Evolutionary conservation across 345 rosid species (phyloP), one percentile per base, ranked within the genome.

Genomic region (Eucalyptus regnans): DNA sequence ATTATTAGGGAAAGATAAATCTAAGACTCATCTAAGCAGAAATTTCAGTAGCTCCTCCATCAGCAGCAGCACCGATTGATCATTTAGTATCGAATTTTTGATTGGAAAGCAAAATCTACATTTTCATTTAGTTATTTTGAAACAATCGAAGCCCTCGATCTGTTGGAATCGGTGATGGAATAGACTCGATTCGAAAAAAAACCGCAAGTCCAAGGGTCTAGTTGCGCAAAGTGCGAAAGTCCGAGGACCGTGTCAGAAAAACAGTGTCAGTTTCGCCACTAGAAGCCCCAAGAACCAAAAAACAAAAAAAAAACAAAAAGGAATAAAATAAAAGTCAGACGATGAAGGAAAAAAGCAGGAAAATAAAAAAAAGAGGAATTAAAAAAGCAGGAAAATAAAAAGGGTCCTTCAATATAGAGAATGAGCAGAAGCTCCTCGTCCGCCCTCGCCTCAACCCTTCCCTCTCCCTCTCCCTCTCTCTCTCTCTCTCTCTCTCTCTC

Each of bases 401-500:
- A 9, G 6, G 27, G 29, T 22, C 5, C 7, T 14, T 41, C 76
- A n/a, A 64, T 15, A 12, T 76, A 41, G 84, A 41, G 83, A 76
- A 41, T 10, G 27, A 18, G 29, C 23, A 76, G 84, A 3, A 18
- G 84, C 84, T 20, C 84, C 29, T 76, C 83, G 83, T 37, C 60
- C 83, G 86, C 89, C 89, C 5, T 89, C 91, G 86, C 89, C 5
- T 89, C 91, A 87, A 66, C 90, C 90, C 91, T 90, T 87, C 90
- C 58, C 90, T 88, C 86, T 87, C 83, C 50, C 64, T 48, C 37
- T 48, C 41, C 4, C 41, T 37, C 41, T 37, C 37, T 89, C 58
- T 20, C 23, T n/a, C n/a, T n/a, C n/a, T n/a, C n/a, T n/a, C 90
- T 50, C 31, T 71, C 90, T 88, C 86, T 87, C 46, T 49, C 80